Evolutionary conservation across 768 basidiomycete species (phyloP).

Genomic region (Gloeophyllum trabeum): DNA sequence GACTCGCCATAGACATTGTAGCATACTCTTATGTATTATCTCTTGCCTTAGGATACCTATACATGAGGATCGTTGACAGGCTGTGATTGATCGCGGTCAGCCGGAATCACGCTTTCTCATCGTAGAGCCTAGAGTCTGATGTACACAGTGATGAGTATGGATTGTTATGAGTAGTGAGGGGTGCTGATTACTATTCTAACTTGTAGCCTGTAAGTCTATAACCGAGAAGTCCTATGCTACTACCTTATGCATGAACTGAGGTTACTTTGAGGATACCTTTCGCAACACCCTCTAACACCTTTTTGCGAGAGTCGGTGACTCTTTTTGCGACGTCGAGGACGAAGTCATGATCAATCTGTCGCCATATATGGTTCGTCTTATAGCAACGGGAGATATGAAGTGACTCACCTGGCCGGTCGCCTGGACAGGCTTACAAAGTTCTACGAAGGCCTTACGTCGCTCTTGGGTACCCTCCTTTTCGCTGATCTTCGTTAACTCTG

Average conservation of each 20-base stretch:
- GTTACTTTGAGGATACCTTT: slow-evolving; percentile 55
- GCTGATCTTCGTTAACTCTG: slow-evolving; percentile 32
- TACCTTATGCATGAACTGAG: slow-evolving; percentile 19
- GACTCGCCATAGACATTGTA: too few species aligned
- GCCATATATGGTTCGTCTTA: slow-evolving; percentile 1
- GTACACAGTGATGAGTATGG: too few species aligned
- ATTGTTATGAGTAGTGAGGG: too few species aligned
- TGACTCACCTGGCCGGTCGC: slow-evolving; percentile 21
- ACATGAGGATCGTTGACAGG: too few species aligned
- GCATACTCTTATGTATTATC: too few species aligned
- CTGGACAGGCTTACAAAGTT: slow-evolving; percentile 33
- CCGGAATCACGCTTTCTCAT: too few species aligned
- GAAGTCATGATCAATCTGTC: slow-evolving; percentile 56
- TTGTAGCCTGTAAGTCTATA: too few species aligned
- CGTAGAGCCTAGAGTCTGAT: too few species aligned
- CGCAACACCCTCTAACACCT: slow-evolving; percentile 57
- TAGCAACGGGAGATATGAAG: not conserved
- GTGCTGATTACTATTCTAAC: too few species aligned
- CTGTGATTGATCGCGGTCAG: too few species aligned
- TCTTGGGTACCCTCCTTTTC: slow-evolving; percentile 44
- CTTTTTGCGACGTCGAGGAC: slow-evolving; percentile 50
- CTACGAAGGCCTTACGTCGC: slow-evolving; percentile 37
- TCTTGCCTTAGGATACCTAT: too few species aligned
- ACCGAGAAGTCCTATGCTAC: too few species aligned
- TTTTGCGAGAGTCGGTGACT: slow-evolving; percentile 58